Evolutionary conservation across 1,284 basidiomycete genomes (phyloP).

Genomic region (Irpex sp.): DNA sequence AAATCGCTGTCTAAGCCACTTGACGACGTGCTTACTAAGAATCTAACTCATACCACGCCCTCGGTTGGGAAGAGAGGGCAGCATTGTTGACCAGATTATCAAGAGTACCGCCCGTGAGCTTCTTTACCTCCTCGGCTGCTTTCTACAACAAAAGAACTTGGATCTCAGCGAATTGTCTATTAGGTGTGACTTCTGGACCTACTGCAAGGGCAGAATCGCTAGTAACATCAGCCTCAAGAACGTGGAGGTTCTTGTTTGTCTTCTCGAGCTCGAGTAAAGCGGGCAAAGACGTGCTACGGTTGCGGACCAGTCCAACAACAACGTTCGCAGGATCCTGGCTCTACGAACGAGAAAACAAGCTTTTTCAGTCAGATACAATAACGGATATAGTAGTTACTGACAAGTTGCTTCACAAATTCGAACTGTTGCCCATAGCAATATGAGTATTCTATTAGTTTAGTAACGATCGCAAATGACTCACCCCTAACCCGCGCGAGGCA

Average conservation of each 20-base stretch:
- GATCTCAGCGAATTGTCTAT: no score
- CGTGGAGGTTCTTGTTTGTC: slow-evolving; percentile 19
- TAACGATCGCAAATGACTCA: slow-evolving; percentile 9
- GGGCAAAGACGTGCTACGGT: slow-evolving; percentile 10
- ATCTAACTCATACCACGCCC: slow-evolving; percentile 1
- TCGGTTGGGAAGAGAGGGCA: slow-evolving; percentile 9
- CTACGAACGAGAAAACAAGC: slow-evolving; percentile 1
- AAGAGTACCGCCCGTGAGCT: slow-evolving; percentile 23
- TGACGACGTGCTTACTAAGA: slow-evolving; percentile 5
- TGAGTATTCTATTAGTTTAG: no score
- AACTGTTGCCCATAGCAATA: not conserved
- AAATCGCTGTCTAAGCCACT: not conserved
- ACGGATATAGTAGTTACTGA: not conserved
- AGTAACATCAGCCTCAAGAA: slow-evolving; percentile 24
- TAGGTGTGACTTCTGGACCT: not conserved
- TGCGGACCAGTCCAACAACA: slow-evolving; percentile 26
- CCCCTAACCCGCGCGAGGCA: slow-evolving; percentile 24
- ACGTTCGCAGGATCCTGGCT: slow-evolving; percentile 14
- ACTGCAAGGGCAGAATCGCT: slow-evolving; percentile 19
- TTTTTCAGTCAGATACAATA: not conserved
- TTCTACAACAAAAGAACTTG: slow-evolving; percentile 2
- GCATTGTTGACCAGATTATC: slow-evolving; percentile 30
- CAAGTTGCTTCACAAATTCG: slow-evolving; percentile 20
- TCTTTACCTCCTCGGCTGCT: slow-evolving; percentile 19
- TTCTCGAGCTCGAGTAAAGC: slow-evolving; percentile 19